A percentile compares a stretch with the other conserved stretches of the same genome.
Conservation (phyloP, 257 asterid species). For the Voacanga thouarsii region DNA sequence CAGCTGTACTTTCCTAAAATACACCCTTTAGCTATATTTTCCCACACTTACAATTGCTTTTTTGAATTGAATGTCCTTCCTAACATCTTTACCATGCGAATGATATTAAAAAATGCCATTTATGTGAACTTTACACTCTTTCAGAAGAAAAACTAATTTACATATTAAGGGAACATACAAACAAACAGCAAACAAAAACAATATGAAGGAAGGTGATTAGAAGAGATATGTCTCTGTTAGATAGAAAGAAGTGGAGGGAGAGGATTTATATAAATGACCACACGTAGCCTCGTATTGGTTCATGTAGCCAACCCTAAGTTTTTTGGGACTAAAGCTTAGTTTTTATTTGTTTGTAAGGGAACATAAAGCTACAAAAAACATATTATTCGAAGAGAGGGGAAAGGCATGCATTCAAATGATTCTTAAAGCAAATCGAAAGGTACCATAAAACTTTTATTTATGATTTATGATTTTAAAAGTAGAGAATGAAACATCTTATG, state of each 20-base stretch:
- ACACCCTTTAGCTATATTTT: too few species aligned
- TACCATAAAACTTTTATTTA: not conserved
- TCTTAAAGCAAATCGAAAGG: not conserved
- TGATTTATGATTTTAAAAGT: not conserved
- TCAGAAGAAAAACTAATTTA: not conserved
- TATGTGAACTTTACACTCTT: not conserved
- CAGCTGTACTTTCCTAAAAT: too few species aligned
- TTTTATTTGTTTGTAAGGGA: too few species aligned
- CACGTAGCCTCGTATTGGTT: too few species aligned
- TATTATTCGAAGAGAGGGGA: not conserved
- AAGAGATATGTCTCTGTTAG: too few species aligned
- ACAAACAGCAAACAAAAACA: too few species aligned
- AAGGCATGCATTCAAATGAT: not conserved
- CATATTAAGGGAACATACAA: not conserved
- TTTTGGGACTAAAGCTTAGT: too few species aligned
- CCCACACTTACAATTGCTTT: not conserved
- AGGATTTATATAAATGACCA: too few species aligned
- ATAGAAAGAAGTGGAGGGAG: too few species aligned
- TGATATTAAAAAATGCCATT: not conserved
- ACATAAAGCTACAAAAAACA: not conserved
- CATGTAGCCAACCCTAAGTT: too few species aligned
- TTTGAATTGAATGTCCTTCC: not conserved
- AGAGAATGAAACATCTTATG: slow-evolving; percentile 2
- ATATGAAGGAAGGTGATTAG: too few species aligned
- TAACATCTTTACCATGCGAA: not conserved